Conservation (phyloP, 2,329 filamentous ascomycete genomes). For the Exophiala viscosa region DNA sequence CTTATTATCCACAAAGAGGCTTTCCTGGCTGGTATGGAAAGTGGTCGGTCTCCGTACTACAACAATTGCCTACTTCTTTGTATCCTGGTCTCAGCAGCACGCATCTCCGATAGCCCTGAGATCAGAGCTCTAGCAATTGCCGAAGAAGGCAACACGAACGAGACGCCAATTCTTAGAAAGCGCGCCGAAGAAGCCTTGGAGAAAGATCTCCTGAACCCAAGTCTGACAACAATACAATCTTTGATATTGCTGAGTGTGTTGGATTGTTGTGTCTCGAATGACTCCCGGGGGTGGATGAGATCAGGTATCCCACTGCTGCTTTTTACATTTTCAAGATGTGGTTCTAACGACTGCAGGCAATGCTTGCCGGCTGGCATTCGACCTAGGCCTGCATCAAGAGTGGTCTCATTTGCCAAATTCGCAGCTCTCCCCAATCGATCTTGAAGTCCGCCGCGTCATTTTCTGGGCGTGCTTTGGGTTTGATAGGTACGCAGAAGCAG, state of each 20-base stretch:
- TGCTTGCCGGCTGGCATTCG: constrained; percentile 11
- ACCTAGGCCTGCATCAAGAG: constrained; percentile 8
- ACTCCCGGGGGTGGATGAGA: constrained; percentile 10
- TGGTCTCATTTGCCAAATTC: constrained; percentile 5
- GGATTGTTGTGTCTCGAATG: constrained; percentile 11
- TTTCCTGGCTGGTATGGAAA: constrained; percentile 13
- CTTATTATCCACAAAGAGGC: constrained; percentile 15
- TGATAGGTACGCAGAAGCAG: constrained; percentile 3
- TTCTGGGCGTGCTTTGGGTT: constrained; percentile 6
- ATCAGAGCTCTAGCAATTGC: constrained; percentile 2
- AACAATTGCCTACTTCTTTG: constrained; percentile 14
- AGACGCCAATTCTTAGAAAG: constrained; percentile 2
- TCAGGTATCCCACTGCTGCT: constrained; percentile 7
- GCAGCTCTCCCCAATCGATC: not conserved
- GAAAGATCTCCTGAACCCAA: constrained; percentile 7
- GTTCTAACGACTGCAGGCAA: not conserved
- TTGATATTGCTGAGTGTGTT: constrained; percentile 11
- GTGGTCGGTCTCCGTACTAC: constrained; percentile 7
- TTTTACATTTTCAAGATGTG: no score
- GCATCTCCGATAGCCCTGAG: constrained; percentile 6
- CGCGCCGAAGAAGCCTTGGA: constrained; percentile 10
- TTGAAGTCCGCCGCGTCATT: constrained; percentile 6
- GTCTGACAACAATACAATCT: constrained; percentile 8
- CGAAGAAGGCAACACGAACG: not conserved
- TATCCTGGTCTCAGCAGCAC: constrained; percentile 11